phyloP scores from a whole-genome alignment of 352 stramenopile genomes.

The Albugo candida region DNA sequence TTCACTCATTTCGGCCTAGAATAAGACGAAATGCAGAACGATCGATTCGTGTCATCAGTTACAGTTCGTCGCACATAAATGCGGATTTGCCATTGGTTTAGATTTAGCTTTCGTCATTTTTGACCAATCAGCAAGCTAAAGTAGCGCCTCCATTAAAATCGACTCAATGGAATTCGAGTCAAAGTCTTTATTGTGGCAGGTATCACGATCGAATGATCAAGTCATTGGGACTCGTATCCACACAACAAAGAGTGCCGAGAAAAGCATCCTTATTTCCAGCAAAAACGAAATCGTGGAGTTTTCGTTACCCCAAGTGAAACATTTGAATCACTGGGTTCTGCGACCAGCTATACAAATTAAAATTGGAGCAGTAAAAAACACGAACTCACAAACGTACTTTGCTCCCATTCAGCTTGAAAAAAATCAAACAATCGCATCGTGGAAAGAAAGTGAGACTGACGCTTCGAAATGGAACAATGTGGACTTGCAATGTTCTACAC shows the following conservation, averaged over 20 bases:
- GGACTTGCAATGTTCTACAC: slow-evolving; percentile 14
- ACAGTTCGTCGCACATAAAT: no score
- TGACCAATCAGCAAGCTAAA: no score
- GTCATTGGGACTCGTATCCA: slow-evolving; percentile 22
- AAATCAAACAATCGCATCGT: slow-evolving; percentile 25
- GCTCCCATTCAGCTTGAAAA: no score
- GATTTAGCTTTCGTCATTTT: no score
- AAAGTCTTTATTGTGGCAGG: slow-evolving; percentile 30
- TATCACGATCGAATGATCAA: slow-evolving; percentile 25
- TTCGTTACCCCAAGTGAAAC: slow-evolving; percentile 2
- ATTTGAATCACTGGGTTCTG: no score
- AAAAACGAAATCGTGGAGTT: slow-evolving; percentile 46
- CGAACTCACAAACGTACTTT: no score
- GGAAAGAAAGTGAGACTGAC: slow-evolving; percentile 41
- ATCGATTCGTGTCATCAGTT: no score
- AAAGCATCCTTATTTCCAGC: slow-evolving; percentile 41
- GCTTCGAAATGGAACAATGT: slow-evolving; percentile 34
- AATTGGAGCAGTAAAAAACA: no score
- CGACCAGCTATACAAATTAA: no score
- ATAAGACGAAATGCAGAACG: no score
- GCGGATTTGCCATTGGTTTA: no score
- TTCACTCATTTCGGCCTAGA: not conserved
- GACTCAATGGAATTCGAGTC: slow-evolving; percentile 46
- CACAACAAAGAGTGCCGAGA: slow-evolving; percentile 24
- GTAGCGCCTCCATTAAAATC: no score